Conservation (phyloP, 768 basidiomycete genomes). For the Suillus occidentalis region DNA sequence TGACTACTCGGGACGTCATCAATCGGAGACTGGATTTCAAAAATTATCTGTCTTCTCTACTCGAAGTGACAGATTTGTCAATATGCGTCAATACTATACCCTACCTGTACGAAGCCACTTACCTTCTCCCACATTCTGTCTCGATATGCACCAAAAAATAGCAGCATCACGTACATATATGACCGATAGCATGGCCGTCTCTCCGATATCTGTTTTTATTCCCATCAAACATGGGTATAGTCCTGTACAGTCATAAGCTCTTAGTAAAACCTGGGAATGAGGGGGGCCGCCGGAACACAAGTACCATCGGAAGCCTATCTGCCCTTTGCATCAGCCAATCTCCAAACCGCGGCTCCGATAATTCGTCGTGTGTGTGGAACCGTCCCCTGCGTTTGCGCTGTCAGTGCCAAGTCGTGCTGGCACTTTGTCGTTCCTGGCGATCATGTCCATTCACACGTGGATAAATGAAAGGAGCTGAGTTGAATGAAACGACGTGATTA, state of each 20-base stretch:
- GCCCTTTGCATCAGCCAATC: background rate
- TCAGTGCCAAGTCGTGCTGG: conserved; percentile 1
- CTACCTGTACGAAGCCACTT: background rate
- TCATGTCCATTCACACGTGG: background rate
- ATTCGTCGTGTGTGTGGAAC: background rate
- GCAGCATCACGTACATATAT: background rate
- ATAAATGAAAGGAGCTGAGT: background rate
- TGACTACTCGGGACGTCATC: background rate
- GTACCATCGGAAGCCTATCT: background rate
- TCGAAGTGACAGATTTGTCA: background rate
- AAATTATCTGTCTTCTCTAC: background rate
- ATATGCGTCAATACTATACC: background rate
- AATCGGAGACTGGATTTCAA: background rate
- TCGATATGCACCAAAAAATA: background rate
- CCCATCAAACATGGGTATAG: background rate
- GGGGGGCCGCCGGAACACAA: background rate
- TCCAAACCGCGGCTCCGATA: background rate
- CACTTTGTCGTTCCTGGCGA: conserved; percentile 7
- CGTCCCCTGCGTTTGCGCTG: background rate
- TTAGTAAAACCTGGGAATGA: background rate
- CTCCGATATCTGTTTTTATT: background rate
- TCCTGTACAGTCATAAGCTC: background rate
- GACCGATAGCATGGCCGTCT: background rate
- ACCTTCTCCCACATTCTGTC: background rate
- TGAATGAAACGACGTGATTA: background rate